Evolutionary conservation across 2,329 filamentous ascomycete genomes (phyloP), one percentile per base, ranked within the genome.

Genomic region (Leptographium galeiforme): DNA sequence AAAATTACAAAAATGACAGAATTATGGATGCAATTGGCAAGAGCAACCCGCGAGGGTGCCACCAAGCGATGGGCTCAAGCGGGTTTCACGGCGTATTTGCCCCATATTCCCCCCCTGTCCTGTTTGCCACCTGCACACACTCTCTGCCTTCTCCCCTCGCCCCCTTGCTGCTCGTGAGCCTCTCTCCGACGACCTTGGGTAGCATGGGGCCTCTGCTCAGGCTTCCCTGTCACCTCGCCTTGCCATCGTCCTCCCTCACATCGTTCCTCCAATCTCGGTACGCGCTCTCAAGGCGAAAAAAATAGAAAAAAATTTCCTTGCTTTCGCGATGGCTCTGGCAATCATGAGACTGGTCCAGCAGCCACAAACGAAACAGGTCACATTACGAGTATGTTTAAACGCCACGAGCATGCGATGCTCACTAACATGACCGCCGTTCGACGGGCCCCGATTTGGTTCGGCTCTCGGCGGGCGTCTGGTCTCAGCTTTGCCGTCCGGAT

Each of bases 21-120:
- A 8, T 36, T 36, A 25, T 43, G 19, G 8, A 19, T 19, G 43
- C 13, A 45, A 45, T 16, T 13, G 25, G 43, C 43, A 45, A 45
- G 43, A 13, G 43, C 43, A 32, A 32, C 43, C 45, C 34, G 45
- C 45, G 4, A 36, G 33, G 34, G 46, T 13, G 33, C 33, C 11
- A n/a, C 19, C n/a, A 48, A 50, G 39, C 41, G 40, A 51, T 44
- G 41, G 49, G 48, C 44, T 48, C 51, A 52, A 53, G 45, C 45
- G 45, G 51, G 51, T 53, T 53, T 53, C 51, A 53, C n/a, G 32
- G 51, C 51, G 43, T 38, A 25, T 25, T 48, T 46, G n/a, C 41
- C 50, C 41, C 41, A 51, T 44, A 40, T 33, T 41, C 19, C 11
- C 33, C 30, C 49, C 49, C 46, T 48, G 46, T 30, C 25, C 16